Base-by-base conservation (phyloP, 2,329 filamentous ascomycete genomes). In the Neonectria magnoliae region DNA sequence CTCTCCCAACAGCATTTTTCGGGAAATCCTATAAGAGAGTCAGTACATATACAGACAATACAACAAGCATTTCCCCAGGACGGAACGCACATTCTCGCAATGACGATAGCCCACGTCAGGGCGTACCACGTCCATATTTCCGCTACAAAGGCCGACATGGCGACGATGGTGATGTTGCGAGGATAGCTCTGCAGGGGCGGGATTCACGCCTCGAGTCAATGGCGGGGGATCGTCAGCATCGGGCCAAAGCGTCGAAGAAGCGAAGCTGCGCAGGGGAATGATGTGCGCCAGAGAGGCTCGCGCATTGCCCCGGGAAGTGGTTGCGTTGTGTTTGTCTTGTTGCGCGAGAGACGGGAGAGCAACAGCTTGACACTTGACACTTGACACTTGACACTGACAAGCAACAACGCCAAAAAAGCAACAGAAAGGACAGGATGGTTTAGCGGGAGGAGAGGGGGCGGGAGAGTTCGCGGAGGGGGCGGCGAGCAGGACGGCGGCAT, bases 51-150 rank as follows among this genome's bases (percentile, higher is more conserved):
- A 51, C 54, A 31, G 10, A 31, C 10, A 31, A 31, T 11, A 9
- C 6, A 22, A 6, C 42, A 48, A 58, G 18, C 11, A 44, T 6
- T 20, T 8, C 22, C 38, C 20, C 25, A 58, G 27, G 53, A 51
- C 36, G 47, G 31, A 25, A 76, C 78, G 68, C 73, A 84, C 82
- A 82, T 76, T 73, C 82, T 76, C 13, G 75, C 72, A 8, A 76
- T 54, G 29, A 82, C 78, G 38, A 83, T 73, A 33, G 80, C 16
- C 69, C 79, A 76, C 2, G 78, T 79, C 62, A 84, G 53, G 31
- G 76, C 74, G 64, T 82, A 85, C 81, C 82, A 82, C 10, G 75
- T 79, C 82, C 82, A 84, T 69, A 79, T 79, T 73, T 83, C 81
- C 27, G 71, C 74, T 11, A 71, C 65, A 25, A 80, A 71, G 25